Evolutionary conservation across 2,329 filamentous ascomycete species (phyloP), one percentile per base, ranked within the genome.

Genomic region (Fusarium temperatum): DNA sequence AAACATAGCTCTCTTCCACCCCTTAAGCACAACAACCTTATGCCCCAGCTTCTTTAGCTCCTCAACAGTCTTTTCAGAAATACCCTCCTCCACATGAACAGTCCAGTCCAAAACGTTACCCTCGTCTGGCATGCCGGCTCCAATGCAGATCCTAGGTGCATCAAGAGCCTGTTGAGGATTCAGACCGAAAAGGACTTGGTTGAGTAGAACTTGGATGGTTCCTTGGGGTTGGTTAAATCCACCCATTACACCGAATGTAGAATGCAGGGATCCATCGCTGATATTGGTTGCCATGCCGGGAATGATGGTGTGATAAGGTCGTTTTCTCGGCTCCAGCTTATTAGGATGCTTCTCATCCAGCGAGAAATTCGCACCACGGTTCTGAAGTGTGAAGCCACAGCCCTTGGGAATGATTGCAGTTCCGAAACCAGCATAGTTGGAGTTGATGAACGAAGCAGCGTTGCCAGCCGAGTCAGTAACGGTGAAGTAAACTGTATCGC

Each of bases 211-310:
- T 82, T 98, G 96, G 0, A 98, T 92, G 69, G 98, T 96, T 28
- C 96, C 96, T 83, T 98, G 96, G 0, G 96, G 96, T 84, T 99
- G 96, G 93, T 98, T 98, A 83, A 97, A 98, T 6, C 95, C 96
- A 59, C 96, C 96, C 96, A 98, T 98, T 68, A 98, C 96, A 60
- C 96, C 96, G 78, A 96, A 98, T 0, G 97, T 93, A 8, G 90
- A 93, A 81, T 98, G 94, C 64, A 98, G 84, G 55, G 89, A 91
- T 32, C 90, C 89, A 76, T 97, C 94, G 9, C 85, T 84, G 24
- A 89, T 81, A 75, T 96, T 94, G 0, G 96, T 98, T 24, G 96
- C 90, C 82, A 98, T 88, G 1, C 93, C 96, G 0, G 96, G 96
- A 78, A 99, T 99, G 81, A 99, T 98, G 61, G 96, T 99, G 83